These are phyloP conservation scores for Fusarium solani-melongenae DNA, from an alignment of 2,329 filamentous ascomycete genomes.

Conservation along the genomic window DNA sequence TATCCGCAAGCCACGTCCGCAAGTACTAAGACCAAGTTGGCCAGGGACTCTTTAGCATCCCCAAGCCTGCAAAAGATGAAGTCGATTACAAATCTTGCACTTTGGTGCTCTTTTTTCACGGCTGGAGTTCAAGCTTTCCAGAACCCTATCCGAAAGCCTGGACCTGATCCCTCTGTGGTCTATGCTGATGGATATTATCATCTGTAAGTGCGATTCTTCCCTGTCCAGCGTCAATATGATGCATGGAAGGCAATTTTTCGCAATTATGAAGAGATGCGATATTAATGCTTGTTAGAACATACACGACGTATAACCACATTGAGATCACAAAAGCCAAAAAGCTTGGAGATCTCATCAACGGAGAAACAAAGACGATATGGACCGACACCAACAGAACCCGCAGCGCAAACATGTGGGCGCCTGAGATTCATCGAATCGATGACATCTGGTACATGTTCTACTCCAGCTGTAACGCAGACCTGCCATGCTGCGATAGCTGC, in stretches of 20 bases:
- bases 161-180: conserved; percentile 6
- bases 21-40: background rate
- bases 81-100: background rate
- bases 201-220: background rate
- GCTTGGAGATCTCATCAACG: conserved; percentile 3
- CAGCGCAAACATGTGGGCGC: conserved; percentile 24
- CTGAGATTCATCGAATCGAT: conserved; percentile 20
- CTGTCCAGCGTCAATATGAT: no score
- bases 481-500: conserved; percentile 19
- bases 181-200: conserved; percentile 16
- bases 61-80: background rate
- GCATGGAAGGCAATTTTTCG: background rate
- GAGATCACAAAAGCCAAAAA: background rate
- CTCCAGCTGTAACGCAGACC: conserved; percentile 11
- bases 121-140: background rate
- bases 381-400: conserved; percentile 23
- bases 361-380: conserved; percentile 21
- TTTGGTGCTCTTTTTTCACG: background rate
- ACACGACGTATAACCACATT: conserved; percentile 10
- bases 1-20: background rate
- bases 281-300: background rate
- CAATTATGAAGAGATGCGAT: background rate
- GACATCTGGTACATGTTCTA: conserved; percentile 27
- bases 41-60: background rate
- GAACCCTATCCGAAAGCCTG: conserved; percentile 12